Conservation (phyloP, 225 moss, liverwort and hornwort genomes). For the Marchantia polymorpha region DNA sequence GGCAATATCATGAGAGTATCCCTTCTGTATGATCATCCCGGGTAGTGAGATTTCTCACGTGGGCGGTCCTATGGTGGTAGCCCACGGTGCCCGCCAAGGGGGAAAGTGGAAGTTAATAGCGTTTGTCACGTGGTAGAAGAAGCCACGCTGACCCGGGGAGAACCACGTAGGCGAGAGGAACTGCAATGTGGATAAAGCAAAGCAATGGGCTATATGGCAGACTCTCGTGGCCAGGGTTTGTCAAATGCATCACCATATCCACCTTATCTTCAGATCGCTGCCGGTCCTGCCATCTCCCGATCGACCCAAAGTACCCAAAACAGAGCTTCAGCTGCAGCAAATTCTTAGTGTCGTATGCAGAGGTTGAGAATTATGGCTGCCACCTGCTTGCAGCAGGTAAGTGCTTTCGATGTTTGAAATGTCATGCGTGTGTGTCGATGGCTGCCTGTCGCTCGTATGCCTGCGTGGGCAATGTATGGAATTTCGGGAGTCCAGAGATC, state of each 20-base stretch:
- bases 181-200: conserved; percentile 3
- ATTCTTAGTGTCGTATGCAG: conserved; percentile 27
- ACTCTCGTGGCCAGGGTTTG: conserved; percentile 15
- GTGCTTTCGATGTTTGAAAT: neutral
- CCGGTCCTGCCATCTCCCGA: neutral
- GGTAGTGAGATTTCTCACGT: too few relatives aligned
- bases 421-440: neutral
- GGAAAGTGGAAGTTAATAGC: neutral
- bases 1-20: too few relatives aligned
- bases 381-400: conserved; percentile 56
- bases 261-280: conserved; percentile 9
- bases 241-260: conserved; percentile 21
- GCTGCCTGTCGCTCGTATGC: neutral
- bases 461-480: neutral
- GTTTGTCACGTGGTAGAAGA: neutral
- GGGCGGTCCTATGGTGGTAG: too few relatives aligned
- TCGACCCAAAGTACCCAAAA: neutral
- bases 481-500: neutral
- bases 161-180: neutral
- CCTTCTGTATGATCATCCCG: too few relatives aligned
- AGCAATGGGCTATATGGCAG: conserved; percentile 7
- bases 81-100: too few relatives aligned
- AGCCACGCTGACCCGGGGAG: neutral
- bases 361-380: conserved; percentile 55
- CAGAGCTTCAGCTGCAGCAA: neutral